Conservation (phyloP, 2,329 filamentous ascomycete genomes). For the Clarireedia sp. region DNA sequence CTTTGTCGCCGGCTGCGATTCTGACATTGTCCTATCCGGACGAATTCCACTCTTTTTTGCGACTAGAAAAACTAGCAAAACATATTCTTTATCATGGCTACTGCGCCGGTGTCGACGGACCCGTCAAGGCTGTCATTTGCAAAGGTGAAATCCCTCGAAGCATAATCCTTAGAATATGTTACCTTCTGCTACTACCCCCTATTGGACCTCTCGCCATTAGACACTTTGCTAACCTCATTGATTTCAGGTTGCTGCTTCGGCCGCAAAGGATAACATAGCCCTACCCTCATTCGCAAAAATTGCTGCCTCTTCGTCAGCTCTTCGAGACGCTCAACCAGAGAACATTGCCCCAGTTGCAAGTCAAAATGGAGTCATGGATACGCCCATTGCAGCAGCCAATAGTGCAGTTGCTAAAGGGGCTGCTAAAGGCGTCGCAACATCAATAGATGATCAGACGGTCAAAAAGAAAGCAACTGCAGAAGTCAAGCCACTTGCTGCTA, state of each 20-base stretch:
- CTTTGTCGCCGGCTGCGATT: constrained; percentile 26
- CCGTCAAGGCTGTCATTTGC: constrained; percentile 62
- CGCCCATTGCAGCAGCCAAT: constrained; percentile 7
- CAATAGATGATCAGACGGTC: neutral
- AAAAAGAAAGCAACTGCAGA: neutral
- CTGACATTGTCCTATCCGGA: constrained; percentile 26
- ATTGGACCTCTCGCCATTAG: constrained; percentile 8
- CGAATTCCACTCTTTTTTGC: constrained; percentile 24
- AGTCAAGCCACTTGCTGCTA: neutral
- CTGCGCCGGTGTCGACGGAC: constrained; percentile 39
- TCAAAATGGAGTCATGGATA: constrained; percentile 11
- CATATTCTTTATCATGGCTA: constrained; percentile 35
- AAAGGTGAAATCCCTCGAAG: constrained; percentile 47
- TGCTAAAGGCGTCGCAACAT: constrained; percentile 20
- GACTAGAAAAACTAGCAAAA: constrained; percentile 14
- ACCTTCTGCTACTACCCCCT: neutral
- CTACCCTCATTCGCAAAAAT: constrained; percentile 27
- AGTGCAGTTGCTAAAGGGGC: constrained; percentile 1
- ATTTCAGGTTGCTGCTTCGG: constrained; percentile 42
- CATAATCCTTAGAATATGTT: neutral
- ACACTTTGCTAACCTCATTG: constrained; percentile 8
- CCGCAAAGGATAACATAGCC: constrained; percentile 32
- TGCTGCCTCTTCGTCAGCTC: constrained; percentile 24
- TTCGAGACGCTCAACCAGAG: constrained; percentile 24
- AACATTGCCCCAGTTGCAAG: constrained; percentile 13